A percentile compares a stretch with the other conserved stretches of the same genome.
Evolutionary conservation across 305 asterid species (phyloP).

Genomic region (Petunia hybrid): DNA sequence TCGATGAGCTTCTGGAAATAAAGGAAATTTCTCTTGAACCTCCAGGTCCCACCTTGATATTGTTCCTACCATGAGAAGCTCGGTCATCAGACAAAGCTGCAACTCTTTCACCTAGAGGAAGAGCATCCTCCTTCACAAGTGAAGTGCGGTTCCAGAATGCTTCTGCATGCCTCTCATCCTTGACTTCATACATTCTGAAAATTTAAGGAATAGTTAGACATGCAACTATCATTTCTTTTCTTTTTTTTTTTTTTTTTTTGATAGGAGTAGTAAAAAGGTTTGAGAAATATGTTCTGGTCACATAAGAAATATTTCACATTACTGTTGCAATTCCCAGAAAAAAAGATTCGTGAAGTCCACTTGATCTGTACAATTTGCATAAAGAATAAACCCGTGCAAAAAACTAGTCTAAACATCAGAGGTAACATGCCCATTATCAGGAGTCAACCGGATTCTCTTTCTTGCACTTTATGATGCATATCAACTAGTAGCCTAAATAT

Average conservation of each 20-base stretch:
- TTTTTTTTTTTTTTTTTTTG: too few relatives aligned
- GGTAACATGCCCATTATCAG: slow-evolving; percentile 15
- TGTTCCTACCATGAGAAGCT: slow-evolving; percentile 40
- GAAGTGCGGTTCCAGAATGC: slow-evolving; percentile 75
- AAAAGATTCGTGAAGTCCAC: background rate
- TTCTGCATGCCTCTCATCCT: slow-evolving; percentile 87
- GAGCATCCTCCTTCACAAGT: slow-evolving; percentile 75
- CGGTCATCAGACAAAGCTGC: slow-evolving; percentile 52
- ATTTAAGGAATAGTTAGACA: slow-evolving; percentile 28
- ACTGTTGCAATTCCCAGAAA: background rate
- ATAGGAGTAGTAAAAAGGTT: background rate
- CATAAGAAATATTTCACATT: background rate
- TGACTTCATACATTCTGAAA: slow-evolving; percentile 83
- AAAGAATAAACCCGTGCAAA: slow-evolving; percentile 29
- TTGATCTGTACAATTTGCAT: background rate
- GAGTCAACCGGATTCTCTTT: background rate
- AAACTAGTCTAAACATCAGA: slow-evolving; percentile 4
- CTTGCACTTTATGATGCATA: slow-evolving; percentile 17
- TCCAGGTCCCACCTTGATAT: slow-evolving; percentile 78
- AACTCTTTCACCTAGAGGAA: slow-evolving; percentile 81
- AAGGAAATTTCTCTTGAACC: slow-evolving; percentile 89
- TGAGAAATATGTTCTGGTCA: background rate
- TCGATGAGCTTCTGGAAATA: slow-evolving; percentile 66
- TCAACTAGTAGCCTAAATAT: background rate
- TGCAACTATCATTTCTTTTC: background rate